Base-by-base conservation (phyloP, 2,329 filamentous ascomycete genomes). In the Hypoxylon sp. region DNA sequence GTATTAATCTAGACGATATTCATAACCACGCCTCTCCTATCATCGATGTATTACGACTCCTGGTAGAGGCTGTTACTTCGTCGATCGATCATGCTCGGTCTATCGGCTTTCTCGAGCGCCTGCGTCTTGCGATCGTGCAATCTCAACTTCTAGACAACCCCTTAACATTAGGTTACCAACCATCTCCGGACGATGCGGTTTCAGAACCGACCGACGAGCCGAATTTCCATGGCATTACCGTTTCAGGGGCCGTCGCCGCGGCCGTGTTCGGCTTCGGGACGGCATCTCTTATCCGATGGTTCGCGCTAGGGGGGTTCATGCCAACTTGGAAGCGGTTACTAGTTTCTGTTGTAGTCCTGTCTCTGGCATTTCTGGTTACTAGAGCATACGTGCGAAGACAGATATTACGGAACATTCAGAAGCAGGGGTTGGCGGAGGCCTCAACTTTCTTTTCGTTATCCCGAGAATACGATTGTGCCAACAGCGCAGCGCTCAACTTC, bases 401-500 rank as follows among this genome's bases (percentile, higher is more conserved):
- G 36, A 56, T 64, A 43, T 34, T 69, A 31, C 63, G 64, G 30
- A 67, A 66, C 35, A 67, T 69, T 12, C 65, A 69, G 37, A 64
- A 64, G 30, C 64, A 66, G 36, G 65, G 65, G 3, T 31, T 69
- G 7, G 43, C 53, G 6, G 62, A 69, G 44, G 62, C 64, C 11
- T 57, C 62, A 7, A 51, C 56, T 4, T 70, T 70, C 51, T 65
- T 69, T 38, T 53, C 62, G 2, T 51, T 65, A 17, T 69, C 67
- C 23, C 57, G 59, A 21, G 67, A 70, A 17, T 65, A 65, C 26
- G 67, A 70, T 43, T 61, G 63, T 26, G 66, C 65, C n/a, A 68
- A 66, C 30, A 66, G 67, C 41, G 66, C 67, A 12, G 67, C 67
- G 17, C 57, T 69, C 19, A 69, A 68, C 55, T 70, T 70, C 49